Evolutionary conservation across 257 asterid species (phyloP), one percentile per base, ranked within the genome.

Genomic region (Capsicum rhomboideum): DNA sequence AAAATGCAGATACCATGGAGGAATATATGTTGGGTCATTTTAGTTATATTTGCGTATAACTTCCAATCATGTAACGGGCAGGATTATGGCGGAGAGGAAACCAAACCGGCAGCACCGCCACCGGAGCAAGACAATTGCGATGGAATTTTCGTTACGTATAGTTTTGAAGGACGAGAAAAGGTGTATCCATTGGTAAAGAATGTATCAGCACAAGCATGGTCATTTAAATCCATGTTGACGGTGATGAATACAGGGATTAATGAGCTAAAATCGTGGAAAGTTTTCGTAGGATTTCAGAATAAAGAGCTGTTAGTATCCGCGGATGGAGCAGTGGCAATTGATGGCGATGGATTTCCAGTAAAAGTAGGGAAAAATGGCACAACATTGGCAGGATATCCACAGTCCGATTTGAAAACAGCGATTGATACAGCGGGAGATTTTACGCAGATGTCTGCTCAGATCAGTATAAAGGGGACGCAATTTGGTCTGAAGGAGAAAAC

Each of bases 391-490:
- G 99, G 99, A 8, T 91, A 85, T 54, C 99, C 98, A 2, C 88
- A 86, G 88, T 16, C 95, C 0, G 99, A 96, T 86, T 84, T 96
- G 71, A 90, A 92, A 67, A 97, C 99, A 0, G 98, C 99, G 11
- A 95, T 97, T 18, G 99, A 97, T 2, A 97, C 99, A 0, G 99
- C 99, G 0, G 91, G 90, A 0, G 98, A 97, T 83, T 84, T 59
- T 10, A 53, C 88, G 31, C 97, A 93, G 91, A 93, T 93, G 93
- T 92, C 89, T 83, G 95, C 78, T 2, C 85, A 90, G 87, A 80
- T 94, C 11, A 86, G 82, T 18, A 77, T 97, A 2, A 93, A 87
- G 83, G 99, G 99, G 10, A 93, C 98, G 3, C 88, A 83, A 68
- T 97, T 95, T 37, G 99, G 99, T 37, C 86, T 93, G 82, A 86